phyloP scores from a whole-genome alignment of 257 asterid species.

The Solanum clarkiae region DNA sequence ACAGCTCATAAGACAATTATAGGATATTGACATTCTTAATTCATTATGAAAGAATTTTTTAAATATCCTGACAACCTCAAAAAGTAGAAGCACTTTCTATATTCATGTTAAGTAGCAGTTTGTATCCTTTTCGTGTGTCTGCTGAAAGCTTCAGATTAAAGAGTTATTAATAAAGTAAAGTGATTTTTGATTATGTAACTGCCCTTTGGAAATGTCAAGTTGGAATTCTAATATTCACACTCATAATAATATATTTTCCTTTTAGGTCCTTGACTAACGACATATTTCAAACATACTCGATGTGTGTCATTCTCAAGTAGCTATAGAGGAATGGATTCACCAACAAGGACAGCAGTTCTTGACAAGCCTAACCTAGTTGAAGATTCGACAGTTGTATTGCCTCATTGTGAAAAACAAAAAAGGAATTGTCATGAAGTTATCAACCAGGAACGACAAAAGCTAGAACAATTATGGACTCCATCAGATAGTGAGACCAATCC shows the following conservation, averaged over 20 bases:
- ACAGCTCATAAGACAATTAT: neutral
- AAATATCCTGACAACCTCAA: neutral
- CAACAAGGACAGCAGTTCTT: slow-evolving; percentile 7
- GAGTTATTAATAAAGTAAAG: neutral
- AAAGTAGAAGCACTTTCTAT: neutral
- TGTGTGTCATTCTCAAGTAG: neutral
- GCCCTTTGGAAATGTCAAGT: neutral
- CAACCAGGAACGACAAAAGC: slow-evolving; percentile 16
- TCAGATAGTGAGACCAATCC: slow-evolving; percentile 31
- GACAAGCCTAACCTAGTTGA: slow-evolving; percentile 21
- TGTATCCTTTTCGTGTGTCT: neutral
- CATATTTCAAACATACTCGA: neutral
- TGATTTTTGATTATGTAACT: neutral
- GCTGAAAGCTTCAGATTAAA: neutral
- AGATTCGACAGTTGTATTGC: slow-evolving; percentile 69
- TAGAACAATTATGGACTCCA: slow-evolving; percentile 51
- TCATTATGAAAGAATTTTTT: neutral
- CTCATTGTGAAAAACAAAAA: slow-evolving; percentile 50
- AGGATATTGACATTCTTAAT: neutral
- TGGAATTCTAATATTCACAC: neutral
- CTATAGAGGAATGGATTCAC: slow-evolving; percentile 25
- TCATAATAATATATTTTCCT: neutral
- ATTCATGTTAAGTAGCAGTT: neutral
- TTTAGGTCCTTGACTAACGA: neutral
- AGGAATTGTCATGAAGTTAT: slow-evolving; percentile 4